These are phyloP conservation scores for Clarireedia sp. DNA, from an alignment of 2,329 filamentous ascomycete species.

Conservation along the genomic window DNA sequence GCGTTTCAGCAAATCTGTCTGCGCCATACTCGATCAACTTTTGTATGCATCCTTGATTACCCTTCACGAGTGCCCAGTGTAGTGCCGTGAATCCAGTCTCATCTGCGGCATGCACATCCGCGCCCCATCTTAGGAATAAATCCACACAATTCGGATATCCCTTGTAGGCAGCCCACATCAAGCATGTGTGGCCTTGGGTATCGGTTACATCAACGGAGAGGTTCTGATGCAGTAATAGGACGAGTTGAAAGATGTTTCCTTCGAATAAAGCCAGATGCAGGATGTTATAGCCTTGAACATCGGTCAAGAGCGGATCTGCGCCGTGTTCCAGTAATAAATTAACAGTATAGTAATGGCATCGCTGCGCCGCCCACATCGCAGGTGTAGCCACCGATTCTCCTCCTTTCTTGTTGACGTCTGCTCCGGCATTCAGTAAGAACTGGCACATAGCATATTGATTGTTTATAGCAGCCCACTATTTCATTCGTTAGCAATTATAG, in stretches of 20 bases:
- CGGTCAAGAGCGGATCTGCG: slow-evolving; percentile 84
- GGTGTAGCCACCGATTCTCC: slow-evolving; percentile 92
- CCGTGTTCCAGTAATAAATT: slow-evolving; percentile 85
- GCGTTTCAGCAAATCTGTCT: slow-evolving; percentile 84
- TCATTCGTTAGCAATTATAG: not conserved
- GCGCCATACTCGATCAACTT: slow-evolving; percentile 94
- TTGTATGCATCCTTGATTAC: slow-evolving; percentile 78
- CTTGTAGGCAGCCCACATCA: slow-evolving; percentile 99
- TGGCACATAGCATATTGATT: slow-evolving; percentile 97
- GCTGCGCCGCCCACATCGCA: slow-evolving; percentile 93
- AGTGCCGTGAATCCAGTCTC: slow-evolving; percentile 90
- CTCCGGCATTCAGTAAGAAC: slow-evolving; percentile 70
- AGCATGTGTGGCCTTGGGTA: slow-evolving; percentile 79
- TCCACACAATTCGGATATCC: slow-evolving; percentile 90
- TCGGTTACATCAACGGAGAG: slow-evolving; percentile 90
- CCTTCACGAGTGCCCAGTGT: slow-evolving; percentile 95
- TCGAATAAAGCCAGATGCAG: slow-evolving; percentile 96
- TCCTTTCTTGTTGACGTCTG: slow-evolving; percentile 89
- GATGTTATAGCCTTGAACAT: slow-evolving; percentile 96
- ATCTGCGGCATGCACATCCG: slow-evolving; percentile 82
- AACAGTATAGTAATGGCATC: slow-evolving; percentile 94
- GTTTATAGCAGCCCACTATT: slow-evolving; percentile 96
- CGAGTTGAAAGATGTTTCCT: slow-evolving; percentile 83
- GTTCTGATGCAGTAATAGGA: slow-evolving; percentile 86
- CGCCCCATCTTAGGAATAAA: slow-evolving; percentile 87